phyloP scores from a whole-genome alignment of 1,284 basidiomycete genomes.

The Malassezia slooffiae region DNA sequence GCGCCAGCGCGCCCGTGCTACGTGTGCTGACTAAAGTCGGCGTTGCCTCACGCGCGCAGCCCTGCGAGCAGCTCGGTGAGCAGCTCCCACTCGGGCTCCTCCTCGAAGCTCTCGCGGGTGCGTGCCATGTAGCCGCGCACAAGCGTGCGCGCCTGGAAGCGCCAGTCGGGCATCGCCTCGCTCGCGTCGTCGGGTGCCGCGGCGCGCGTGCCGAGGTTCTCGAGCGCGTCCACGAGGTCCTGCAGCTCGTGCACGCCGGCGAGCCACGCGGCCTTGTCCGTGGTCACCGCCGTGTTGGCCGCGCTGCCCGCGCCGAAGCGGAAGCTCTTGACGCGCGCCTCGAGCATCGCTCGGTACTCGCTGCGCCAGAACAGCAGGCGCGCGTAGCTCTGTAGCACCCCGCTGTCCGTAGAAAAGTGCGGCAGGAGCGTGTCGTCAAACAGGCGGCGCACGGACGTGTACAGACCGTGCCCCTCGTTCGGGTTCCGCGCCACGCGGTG shows the following conservation, averaged over 20 bases:
- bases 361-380: constrained; percentile 27
- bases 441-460: constrained; percentile 57
- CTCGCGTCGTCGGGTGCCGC: constrained; percentile 20
- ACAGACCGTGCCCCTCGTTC: constrained; percentile 60
- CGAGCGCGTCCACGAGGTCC: constrained; percentile 59
- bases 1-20: too few relatives aligned
- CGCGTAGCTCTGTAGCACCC: constrained; percentile 32
- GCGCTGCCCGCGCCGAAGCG: constrained; percentile 17
- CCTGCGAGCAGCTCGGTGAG: constrained; percentile 52
- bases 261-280: constrained; percentile 8
- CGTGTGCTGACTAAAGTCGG: not conserved
- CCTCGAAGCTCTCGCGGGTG: constrained; percentile 60
- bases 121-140: constrained; percentile 74
- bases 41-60: constrained; percentile 4
- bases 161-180: constrained; percentile 56
- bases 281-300: constrained; percentile 8
- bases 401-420: constrained; percentile 54
- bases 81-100: constrained; percentile 69
- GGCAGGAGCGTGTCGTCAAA: constrained; percentile 69
- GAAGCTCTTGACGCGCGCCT: constrained; percentile 29
- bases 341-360: constrained; percentile 16
- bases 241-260: constrained; percentile 23
- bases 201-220: constrained; percentile 63
- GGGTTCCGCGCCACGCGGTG: constrained; percentile 40
- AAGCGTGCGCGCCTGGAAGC: constrained; percentile 72